Base-by-base conservation (phyloP, 1,139 yeast genomes). In the Diutina mesorugosa region DNA sequence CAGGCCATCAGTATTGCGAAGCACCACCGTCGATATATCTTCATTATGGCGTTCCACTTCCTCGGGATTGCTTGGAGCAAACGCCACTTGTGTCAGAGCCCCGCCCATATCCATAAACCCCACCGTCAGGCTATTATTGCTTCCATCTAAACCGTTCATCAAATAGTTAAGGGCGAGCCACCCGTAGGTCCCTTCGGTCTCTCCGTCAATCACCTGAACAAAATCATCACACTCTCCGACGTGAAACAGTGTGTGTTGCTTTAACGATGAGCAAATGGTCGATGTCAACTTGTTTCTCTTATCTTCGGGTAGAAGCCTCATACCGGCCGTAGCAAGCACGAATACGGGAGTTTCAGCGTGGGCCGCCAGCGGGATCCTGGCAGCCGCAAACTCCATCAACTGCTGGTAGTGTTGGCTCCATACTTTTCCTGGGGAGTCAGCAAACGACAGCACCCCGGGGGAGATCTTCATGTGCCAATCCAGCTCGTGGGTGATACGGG, bases 51-150 rank as follows among this genome's bases (percentile, higher is more conserved):
- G 78, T 32, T 68, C 67, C 14, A 83, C 68, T 58, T 86, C 87
- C 30, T 73, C 73, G 8, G 61, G 60, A 14, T 76, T 72, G 3
- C 83, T 78, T 0, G 95, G 95, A 16, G 83, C 87, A 73, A 87
- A 87, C 9, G 93, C 89, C 41, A 87, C 78, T 63, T 87, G 95
- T 0, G 90, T 85, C 3, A 91, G 85, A 0, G 95, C 95, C 21
- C 95, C 95, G 7, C 95, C 95, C 95, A 87, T 87, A 67, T 87
- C 95, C 91, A 87, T 85, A 64, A 87, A 87, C 1, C 95, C 95
- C 21, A 47, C 45, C n/a, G 53, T 50, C 8, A 7, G 12, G 47
- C n/a, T 18, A 0, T 66, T 55, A 51, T 77, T 74, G 63, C 77
- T 82, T 56, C 74, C 67, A 56, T 80, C 69, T 55, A 84, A 76